Base-by-base conservation (phyloP, 768 basidiomycete genomes). In the Lentinula guzmanii region DNA sequence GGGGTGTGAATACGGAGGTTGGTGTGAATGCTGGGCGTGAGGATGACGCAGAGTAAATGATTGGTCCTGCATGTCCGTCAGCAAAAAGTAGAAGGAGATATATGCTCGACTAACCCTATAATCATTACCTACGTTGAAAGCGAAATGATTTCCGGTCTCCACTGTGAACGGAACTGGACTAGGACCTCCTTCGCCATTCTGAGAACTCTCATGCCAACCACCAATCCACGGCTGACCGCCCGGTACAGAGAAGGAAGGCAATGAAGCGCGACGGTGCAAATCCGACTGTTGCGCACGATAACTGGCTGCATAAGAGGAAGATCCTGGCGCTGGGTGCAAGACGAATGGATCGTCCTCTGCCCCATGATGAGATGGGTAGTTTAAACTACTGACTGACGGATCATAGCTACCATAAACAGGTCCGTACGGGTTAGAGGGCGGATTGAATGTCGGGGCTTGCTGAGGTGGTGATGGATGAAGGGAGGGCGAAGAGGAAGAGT, bases 401-500 rank as follows among this genome's bases (percentile, higher is more conserved):
- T 56, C 41, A 18, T 48, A 48, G 58, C n/a, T 50, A n/a, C 58
- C 46, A 11, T 48, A 56, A 5, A 45, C n/a, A 28, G 55, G 39
- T 28, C 28, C 55, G 37, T 41, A 43, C 4, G 41, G 11, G 13
- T 18, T 37, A 31, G 24, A 18, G 15, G 55, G 21, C 6, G 55
- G 28, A 24, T 56, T 56, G 13, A 42, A 56, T 6, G 24, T 31
- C 5, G 55, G 66, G 60, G 46, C 55, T 61, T 62, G 28, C 65
- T 50, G 61, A 59, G 52, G 57, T 54, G 62, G 39, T n/a, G 64
- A 65, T 10, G 64, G 65, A 37, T 13, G 62, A 65, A 68, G 39
- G 65, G 70, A 43, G 71, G 31, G 2, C 7, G 56, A 33, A 46
- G 34, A 28, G 41, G 56, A 24, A 11, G 46, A 9, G 9, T 51